Conservation (phyloP, 208 protist genomes). For the Leishmania aethiopica region DNA sequence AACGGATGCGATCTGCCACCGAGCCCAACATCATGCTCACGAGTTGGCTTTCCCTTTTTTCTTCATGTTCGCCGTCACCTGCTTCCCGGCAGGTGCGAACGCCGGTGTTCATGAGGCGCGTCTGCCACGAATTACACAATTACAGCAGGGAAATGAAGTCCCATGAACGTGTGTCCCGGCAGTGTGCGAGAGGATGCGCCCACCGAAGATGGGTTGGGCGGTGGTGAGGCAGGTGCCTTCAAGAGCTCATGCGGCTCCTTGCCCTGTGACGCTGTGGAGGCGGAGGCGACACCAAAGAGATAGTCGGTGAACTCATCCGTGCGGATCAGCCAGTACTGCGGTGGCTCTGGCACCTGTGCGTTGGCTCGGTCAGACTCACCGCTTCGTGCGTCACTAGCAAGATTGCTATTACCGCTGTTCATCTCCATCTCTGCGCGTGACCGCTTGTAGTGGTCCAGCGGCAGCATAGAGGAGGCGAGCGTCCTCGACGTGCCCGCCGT, state of each 20-base stretch:
- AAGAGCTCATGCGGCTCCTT: background rate
- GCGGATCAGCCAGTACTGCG: conserved; percentile 50
- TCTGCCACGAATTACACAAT: conserved; percentile 10
- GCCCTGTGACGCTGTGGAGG: background rate
- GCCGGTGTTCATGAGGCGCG: background rate
- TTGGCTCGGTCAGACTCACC: background rate
- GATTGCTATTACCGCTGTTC: background rate
- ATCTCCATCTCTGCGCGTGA: conserved; percentile 5
- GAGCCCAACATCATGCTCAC: background rate
- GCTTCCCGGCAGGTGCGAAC: too few species aligned
- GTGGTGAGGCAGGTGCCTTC: background rate
- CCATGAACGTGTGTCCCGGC: conserved; percentile 33
- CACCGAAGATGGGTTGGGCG: background rate
- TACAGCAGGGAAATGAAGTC: conserved; percentile 23
- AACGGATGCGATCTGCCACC: background rate
- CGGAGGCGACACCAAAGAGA: conserved; percentile 42
- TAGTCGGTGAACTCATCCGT: conserved; percentile 71
- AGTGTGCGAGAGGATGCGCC: conserved; percentile 14
- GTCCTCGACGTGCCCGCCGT: background rate
- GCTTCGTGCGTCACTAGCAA: background rate
- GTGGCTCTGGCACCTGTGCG: conserved; percentile 27
- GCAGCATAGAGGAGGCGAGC: conserved; percentile 23
- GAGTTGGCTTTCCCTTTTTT: background rate
- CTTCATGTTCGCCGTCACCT: background rate
- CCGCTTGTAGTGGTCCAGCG: conserved; percentile 23